phyloP scores from a whole-genome alignment of 805 yeast species.

The Metschnikowia reukaufii region DNA sequence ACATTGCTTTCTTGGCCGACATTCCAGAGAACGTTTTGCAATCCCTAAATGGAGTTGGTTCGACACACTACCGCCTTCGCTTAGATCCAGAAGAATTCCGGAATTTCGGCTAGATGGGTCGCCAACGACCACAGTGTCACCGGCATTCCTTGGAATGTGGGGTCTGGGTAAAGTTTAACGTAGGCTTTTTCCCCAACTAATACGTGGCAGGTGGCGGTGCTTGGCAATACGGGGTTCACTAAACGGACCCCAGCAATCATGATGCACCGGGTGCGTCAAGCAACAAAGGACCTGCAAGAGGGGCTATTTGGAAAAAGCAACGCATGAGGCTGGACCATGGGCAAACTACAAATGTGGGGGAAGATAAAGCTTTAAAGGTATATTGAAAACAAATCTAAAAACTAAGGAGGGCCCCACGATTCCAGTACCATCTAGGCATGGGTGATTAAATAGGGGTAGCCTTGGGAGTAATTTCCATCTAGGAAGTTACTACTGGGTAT shows the following conservation, averaged over 20 bases:
- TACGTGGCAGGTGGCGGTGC: no score
- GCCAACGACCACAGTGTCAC: no score
- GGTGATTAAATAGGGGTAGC: not conserved
- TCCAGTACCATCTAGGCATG: not conserved
- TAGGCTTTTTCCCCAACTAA: no score
- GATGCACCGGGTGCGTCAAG: not conserved
- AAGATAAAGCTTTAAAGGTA: not conserved
- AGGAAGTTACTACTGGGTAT: slow-evolving; percentile 10
- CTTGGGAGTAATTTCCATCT: not conserved
- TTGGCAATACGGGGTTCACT: no score
- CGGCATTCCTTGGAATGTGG: no score
- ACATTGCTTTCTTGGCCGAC: not conserved
- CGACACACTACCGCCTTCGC: not conserved
- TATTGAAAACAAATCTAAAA: slow-evolving; percentile 16
- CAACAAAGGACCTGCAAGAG: no score
- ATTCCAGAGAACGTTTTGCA: not conserved
- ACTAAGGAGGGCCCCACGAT: slow-evolving; percentile 1
- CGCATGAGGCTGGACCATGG: no score
- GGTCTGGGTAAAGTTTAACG: no score
- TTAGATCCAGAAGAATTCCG: not conserved
- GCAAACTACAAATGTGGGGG: no score
- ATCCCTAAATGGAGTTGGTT: not conserved
- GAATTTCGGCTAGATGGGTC: no score
- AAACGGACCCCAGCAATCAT: not conserved
- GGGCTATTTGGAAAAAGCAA: not conserved